Percentiles rank a stretch among this genome's conserved stretches.
These are phyloP conservation scores for Phytophthora rubi DNA, from an alignment of 352 stramenopile genomes.

Conservation along the genomic window DNA sequence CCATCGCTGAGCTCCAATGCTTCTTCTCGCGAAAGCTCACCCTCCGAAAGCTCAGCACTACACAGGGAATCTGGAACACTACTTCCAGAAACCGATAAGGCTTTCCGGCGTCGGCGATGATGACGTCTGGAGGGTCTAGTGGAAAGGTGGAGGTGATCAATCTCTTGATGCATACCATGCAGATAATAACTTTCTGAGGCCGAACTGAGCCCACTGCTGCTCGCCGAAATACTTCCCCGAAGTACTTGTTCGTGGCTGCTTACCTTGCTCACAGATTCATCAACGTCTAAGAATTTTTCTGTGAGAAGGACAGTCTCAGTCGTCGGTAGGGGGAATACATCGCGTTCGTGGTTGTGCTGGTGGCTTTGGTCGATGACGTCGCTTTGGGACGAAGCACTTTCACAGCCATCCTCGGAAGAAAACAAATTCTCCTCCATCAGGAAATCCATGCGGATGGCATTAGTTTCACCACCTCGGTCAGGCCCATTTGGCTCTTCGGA, in stretches of 20 bases:
- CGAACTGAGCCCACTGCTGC: slow-evolving; percentile 21
- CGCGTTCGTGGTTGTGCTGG: not conserved
- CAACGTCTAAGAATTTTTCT: slow-evolving; percentile 12
- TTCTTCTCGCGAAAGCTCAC: slow-evolving; percentile 36
- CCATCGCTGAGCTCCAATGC: slow-evolving; percentile 64
- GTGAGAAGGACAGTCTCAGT: slow-evolving; percentile 9
- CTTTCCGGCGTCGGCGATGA: not conserved
- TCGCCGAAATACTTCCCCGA: slow-evolving; percentile 20
- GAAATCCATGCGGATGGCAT: not conserved
- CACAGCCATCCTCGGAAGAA: slow-evolving; percentile 20
- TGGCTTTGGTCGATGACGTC: not conserved
- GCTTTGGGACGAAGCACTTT: slow-evolving; percentile 8
- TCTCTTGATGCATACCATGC: slow-evolving; percentile 18
- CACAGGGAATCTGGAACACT: slow-evolving; percentile 37
- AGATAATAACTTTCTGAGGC: slow-evolving; percentile 3
- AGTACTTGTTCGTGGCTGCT: slow-evolving; percentile 6
- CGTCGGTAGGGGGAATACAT: not conserved
- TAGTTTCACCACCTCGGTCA: not conserved
- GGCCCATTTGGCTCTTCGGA: not conserved
- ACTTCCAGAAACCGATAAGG: slow-evolving; percentile 25
- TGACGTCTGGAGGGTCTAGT: slow-evolving; percentile 3
- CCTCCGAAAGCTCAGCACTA: slow-evolving; percentile 54
- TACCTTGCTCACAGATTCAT: slow-evolving; percentile 6
- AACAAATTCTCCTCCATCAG: slow-evolving; percentile 1
- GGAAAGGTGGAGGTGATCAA: slow-evolving; percentile 26